Base-by-base conservation (phyloP, 148 eudicot genomes). In the Cornus controversa region DNA sequence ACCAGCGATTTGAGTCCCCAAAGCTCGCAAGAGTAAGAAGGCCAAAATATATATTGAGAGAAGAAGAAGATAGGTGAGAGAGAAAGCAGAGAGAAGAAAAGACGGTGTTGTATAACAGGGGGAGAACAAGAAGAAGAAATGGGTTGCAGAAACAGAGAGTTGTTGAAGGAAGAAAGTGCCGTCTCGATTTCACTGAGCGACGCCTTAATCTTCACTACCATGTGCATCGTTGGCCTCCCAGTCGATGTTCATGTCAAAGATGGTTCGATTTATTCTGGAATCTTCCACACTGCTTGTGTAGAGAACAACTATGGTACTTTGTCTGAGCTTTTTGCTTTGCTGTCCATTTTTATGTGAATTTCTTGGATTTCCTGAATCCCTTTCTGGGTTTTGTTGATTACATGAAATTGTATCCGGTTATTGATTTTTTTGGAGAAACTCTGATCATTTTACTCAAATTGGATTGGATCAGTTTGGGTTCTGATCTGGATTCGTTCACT, bases 181-280 rank as follows among this genome's bases (percentile, higher is more conserved):
- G 29, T 36, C n/a, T 54, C 85, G 11, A 45, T 80, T 16, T 34
- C 85, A 67, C 79, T 86, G 2, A 75, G 83, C 80, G 93, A 95
- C 67, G 92, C 88, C 26, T 80, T 95, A 66, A 84, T 95, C 0
- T 86, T 87, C 20, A 79, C 93, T 66, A 96, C 97, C 66, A 90
- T 93, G 89, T 87, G 83, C 80, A 93, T 96, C 76, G 76, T 96
- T 85, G 98, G 95, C 68, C 86, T 88, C 29, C 89, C 92, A 13
- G 99, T 93, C 36, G 95, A 96, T 66, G 98, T 93, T 85, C 87
- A 90, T 80, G 78, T 87, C 70, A 91, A 78, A 67, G 98, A 96
- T 69, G 94, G 93, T 58, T 91, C 97, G 0, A 47, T 96, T 78
- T 96, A 84, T 84, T 88, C 93, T 63, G 99, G 99, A 74, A 89